A percentile compares a stretch with the other conserved stretches of the same genome.
Evolutionary conservation across 2,329 filamentous ascomycete genomes (phyloP).

Genomic region (Arachnomyces sp.): DNA sequence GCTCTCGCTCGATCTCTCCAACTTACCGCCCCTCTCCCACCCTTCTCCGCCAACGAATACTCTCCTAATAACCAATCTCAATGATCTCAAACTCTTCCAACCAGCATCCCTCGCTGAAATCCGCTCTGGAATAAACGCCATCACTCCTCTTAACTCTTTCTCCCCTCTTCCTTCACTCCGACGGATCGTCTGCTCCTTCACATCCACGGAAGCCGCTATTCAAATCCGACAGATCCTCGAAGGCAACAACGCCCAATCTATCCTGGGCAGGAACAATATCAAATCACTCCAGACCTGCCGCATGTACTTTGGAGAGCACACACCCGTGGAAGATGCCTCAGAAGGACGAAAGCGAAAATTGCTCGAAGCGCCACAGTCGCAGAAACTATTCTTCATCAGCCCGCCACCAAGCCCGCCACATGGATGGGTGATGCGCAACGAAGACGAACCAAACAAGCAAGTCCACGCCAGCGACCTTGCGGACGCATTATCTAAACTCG

Average conservation of each 20-base stretch:
- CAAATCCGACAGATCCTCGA: conserved; percentile 38
- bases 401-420: conserved; percentile 57
- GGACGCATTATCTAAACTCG: conserved; percentile 47
- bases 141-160: conserved; percentile 43
- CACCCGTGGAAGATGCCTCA: conserved; percentile 35
- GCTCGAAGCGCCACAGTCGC: conserved; percentile 49
- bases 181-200: conserved; percentile 45
- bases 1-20: conserved; percentile 40
- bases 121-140: conserved; percentile 33
- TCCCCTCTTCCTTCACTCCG: conserved; percentile 44
- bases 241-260: conserved; percentile 25
- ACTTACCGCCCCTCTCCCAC: conserved; percentile 36
- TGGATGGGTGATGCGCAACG: conserved; percentile 57
- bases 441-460: conserved; percentile 59
- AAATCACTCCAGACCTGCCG: conserved; percentile 7
- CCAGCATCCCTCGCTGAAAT: conserved; percentile 36
- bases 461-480: conserved; percentile 57
- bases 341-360: conserved; percentile 34
- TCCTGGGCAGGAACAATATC: conserved; percentile 3
- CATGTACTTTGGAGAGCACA: conserved; percentile 25
- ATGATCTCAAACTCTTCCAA: conserved; percentile 40
- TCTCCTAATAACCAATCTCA: conserved; percentile 43
- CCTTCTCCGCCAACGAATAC: conserved; percentile 44
- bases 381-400: conserved; percentile 60
- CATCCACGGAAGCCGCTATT: conserved; percentile 35